phyloP scores from a whole-genome alignment of 2,329 filamentous ascomycete genomes.

The Colletotrichum sp. region DNA sequence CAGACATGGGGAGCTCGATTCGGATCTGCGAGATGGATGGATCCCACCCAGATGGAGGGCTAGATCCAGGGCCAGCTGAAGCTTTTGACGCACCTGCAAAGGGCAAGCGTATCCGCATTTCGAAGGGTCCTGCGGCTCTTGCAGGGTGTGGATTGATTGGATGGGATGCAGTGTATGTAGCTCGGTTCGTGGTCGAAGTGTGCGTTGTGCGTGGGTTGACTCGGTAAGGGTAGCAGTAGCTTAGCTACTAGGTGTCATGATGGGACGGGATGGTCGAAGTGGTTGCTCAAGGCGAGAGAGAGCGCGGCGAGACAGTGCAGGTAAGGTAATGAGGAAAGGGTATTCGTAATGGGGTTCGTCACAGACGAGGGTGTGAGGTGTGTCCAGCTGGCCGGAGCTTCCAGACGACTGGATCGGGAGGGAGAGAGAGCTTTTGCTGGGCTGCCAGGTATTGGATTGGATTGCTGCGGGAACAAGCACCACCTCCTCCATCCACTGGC shows the following conservation, averaged over 20 bases:
- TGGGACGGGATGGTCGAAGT: not conserved
- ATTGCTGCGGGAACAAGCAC: not conserved
- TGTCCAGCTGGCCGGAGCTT: conserved; percentile 19
- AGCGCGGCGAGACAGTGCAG: not conserved
- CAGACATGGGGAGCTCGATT: not conserved
- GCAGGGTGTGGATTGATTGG: conserved; percentile 3
- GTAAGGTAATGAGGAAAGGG: not conserved
- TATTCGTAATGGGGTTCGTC: conserved; percentile 18
- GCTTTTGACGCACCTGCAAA: conserved; percentile 74
- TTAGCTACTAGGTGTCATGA: not conserved
- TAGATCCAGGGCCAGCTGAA: not conserved
- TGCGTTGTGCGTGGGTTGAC: not conserved
- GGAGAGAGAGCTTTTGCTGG: conserved; percentile 5
- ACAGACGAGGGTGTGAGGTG: conserved; percentile 9
- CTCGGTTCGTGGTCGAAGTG: not conserved
- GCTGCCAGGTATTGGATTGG: not conserved
- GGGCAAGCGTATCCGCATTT: conserved; percentile 85
- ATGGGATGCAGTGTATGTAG: not conserved
- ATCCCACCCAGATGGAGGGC: not conserved
- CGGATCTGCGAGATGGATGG: not conserved
- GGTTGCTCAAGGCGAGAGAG: not conserved
- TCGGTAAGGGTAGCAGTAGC: not conserved
- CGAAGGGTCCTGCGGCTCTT: conserved; percentile 20
- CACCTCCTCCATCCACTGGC: not conserved
- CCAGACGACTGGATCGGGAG: conserved; percentile 1